Evolutionary conservation across 352 stramenopile genomes (phyloP), one percentile per base, ranked within the genome.

Genomic region (Phytopythium mirpurense): DNA sequence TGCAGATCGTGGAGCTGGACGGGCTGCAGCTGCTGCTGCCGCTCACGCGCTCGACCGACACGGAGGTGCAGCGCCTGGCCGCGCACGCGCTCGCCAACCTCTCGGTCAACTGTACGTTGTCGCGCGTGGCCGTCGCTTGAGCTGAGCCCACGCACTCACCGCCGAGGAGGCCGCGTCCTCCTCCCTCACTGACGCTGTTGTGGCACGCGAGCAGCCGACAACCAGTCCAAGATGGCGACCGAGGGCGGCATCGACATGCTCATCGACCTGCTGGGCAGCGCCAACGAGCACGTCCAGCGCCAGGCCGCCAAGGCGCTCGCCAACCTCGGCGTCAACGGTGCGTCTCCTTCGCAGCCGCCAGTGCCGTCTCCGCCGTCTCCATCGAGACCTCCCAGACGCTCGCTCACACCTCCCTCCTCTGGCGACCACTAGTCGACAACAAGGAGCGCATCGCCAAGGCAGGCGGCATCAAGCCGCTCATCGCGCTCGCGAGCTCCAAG

Each of bases 201-300:
- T n/a, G n/a, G n/a, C n/a, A n/a, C n/a, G n/a, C n/a, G n/a, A n/a
- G 6, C 55, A 96, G 88, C 85, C 18, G 88, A 97, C 49, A 98
- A 98, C 55, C 93, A 98, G 72, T 88, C 84, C 45, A 85, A 88
- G 56, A 97, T 98, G 88, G 90, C 92, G 36, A 90, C 87, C 8
- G 87, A 97, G 46, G 92, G 90, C 48, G 92, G 88, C 27, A 95
- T 98, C 53, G 89, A 98, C 57, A 97, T 97, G 82, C 70, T 98
- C 24, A 93, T 98, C 44, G 70, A 90, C 35, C 72, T 98, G n/a
- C 65, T 98, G 19, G 60, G 73, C 26, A 94, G 69, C 48, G 56
- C 63, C 14, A 91, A 93, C 49, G 83, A 96, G 48, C 86, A 97
- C 54, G 86, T 97, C 19, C 90, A 98, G 64, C 76, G 92, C 11